Evolutionary conservation across 495 filamentous ascomycete species (phyloP), one percentile per base, ranked within the genome.

Genomic region (Aspergillus mulundensis): DNA sequence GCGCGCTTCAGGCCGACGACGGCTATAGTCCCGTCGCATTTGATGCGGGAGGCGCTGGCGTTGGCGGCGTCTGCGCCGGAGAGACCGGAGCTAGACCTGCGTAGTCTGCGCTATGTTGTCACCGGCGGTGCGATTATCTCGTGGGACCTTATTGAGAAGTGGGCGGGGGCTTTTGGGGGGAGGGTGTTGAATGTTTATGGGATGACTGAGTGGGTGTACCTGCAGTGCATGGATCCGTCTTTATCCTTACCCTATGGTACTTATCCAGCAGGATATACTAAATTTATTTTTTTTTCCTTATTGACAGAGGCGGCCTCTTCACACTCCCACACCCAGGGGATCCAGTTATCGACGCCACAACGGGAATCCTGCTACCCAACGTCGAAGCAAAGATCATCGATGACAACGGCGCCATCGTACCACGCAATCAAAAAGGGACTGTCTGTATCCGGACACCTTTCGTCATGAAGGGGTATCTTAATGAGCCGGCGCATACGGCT

Each of bases 401-500:
- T 1, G 76, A 76, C 20, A 71, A 60, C 25, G 63, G 63, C 15
- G 73, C 73, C 7, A 72, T 82, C 32, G 59, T 73, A 1, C 72
- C 64, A 5, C 67, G 63, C 2, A 73, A 72, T 42, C 53, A 69
- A 58, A 76, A 72, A 6, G 88, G 88, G 18, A 87, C 91, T 67
- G 64, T 91, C 11, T 87, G 80, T 76, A 66, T 89, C 3, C 74
- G 80, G 1, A 83, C 81, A 1, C 89, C 83, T 2, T 86, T 81
- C 23, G 64, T 93, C 38, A 84, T 88, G 71, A 83, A 80, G 50
- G 84, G 88, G 1, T 94, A 94, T 68, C 87, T 85, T 76, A 71
- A 74, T 10, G 90, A 90, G 55, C 74, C 76, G 2, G 67, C 82
- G 53, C 88, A 87, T 5, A 92, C 90, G 2, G 64, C 66, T 2